Evolutionary conservation across 176 grass and related monocot genomes (phyloP), one percentile per base, ranked within the genome.

Genomic region (Alloteropsis semialata): DNA sequence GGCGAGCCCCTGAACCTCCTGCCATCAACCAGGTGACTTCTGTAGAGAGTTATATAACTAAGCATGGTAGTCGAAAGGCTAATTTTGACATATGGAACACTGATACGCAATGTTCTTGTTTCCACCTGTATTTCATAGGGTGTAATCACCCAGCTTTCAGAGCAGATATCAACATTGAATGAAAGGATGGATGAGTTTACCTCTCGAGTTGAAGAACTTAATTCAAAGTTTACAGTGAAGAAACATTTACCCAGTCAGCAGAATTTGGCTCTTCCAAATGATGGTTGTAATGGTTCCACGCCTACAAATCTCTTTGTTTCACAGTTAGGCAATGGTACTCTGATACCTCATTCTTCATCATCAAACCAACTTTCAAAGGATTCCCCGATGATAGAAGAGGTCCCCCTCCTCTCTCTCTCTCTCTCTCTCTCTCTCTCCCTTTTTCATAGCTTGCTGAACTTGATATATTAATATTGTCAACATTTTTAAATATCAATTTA

Each of bases 141-240:
- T 79, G 78, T 74, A 54, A 87, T 94, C 55, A 92, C 86, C 42
- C 96, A 96, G 39, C 87, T 99, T 29, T 93, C 93, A 21, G 93
- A 99, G 79, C 93, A 99, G 80, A 96, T 99, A 79, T 93, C 82
- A 66, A 93, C 93, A 1, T 84, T 99, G 50, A 99, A 92, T 74
- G 96, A 96, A 90, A 92, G 96, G 75, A 93, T 99, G 91, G 93
- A 99, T 57, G 96, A 96, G 77, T 96, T 99, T 57, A 99, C 91
- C 53, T 99, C 90, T 74, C 76, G 87, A 73, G 87, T 99, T 74
- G 93, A 99, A 88, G 93, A 99, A 72, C 81, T 95, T 38, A 95
- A 92, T 74, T 90, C 89, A 32, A 95, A 92, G 43, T 84, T 98
- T 80, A 82, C 78, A 45, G 48, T 75, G 49, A 89, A 84, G 29